Evolutionary conservation across 768 basidiomycete species (phyloP), one percentile per base, ranked within the genome.

Genomic region (Amanita molliuscula): DNA sequence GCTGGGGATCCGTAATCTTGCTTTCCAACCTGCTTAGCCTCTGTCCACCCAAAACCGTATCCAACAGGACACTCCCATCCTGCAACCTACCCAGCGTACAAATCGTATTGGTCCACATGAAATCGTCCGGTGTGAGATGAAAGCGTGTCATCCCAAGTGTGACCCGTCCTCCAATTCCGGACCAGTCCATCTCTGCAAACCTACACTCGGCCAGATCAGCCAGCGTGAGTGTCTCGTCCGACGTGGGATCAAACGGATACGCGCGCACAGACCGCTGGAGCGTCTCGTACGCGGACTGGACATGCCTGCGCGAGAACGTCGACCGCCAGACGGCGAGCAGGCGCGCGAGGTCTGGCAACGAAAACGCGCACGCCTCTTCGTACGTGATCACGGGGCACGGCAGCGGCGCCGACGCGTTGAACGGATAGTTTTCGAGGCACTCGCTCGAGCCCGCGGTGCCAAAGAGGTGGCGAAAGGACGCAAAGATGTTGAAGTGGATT

Each of bases 331-430:
- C 18, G 7, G 58, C 56, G 8, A 66, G 52, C 3, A 37, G 48
- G 11, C 53, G 55, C 0, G 63, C 54, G 8, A 74, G 53, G 18
- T 63, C 62, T 33, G 59, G 52, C 5, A 70, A 50, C 11, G 66
- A 52, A 26, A 60, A 55, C 8, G 58, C 44, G n/a, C 65, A 55
- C 13, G 72, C 52, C 36, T 69, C 65, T 18, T 53, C 56, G 28
- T 68, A 67, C 16, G 68, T 61, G 38, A 72, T 51, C 2, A 60
- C 55, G 11, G 72, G 72, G 43, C 71, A 71, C 2, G 72, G 71
- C 11, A 72, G 60, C 0, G 70, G 21, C 66, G 50, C 16, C 59
- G 65, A 31, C 55, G 53, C 45, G 64, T 62, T 21, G 69, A 66
- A 52, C 29, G 56, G 51, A 29, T 62, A 53, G 34, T 20, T 37